A percentile compares a stretch with the other conserved stretches of the same genome.
Conservation (phyloP, 2,329 filamentous ascomycete species). For the Diplodia seriata region DNA sequence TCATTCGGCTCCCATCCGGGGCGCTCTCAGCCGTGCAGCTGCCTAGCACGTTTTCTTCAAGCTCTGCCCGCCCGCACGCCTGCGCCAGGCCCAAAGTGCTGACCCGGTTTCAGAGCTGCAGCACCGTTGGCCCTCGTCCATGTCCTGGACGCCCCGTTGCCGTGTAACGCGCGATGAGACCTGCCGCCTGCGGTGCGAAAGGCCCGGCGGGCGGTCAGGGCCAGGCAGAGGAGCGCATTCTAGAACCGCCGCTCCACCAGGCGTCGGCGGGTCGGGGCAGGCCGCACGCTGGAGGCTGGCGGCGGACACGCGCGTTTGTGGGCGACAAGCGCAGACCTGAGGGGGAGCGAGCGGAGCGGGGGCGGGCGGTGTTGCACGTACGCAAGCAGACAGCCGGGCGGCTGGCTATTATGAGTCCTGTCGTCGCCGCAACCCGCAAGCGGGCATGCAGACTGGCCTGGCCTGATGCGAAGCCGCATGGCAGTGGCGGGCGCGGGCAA, state of each 20-base stretch:
- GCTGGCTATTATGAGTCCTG: slow-evolving; percentile 18
- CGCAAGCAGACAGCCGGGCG: slow-evolving; percentile 16
- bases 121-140: slow-evolving; percentile 25
- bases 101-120: slow-evolving; percentile 33
- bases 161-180: slow-evolving; percentile 22
- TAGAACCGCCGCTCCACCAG: slow-evolving; percentile 18
- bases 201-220: background rate
- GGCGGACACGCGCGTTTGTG: background rate
- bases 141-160: slow-evolving; percentile 24
- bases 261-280: slow-evolving; percentile 4
- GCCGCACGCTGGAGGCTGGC: slow-evolving; percentile 4
- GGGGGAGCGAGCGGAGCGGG: background rate
- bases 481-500: slow-evolving; percentile 16
- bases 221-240: background rate
- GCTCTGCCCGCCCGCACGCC: slow-evolving; percentile 18
- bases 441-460: slow-evolving; percentile 10
- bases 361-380: slow-evolving; percentile 8
- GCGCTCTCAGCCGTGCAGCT: slow-evolving; percentile 8
- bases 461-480: slow-evolving; percentile 6
- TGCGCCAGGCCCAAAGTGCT: slow-evolving; percentile 22
- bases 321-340: background rate
- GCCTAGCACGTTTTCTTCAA: slow-evolving; percentile 31
- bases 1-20: slow-evolving; percentile 14
- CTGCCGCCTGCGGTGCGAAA: slow-evolving; percentile 9
- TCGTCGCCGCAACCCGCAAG: slow-evolving; percentile 4